Base-by-base conservation (phyloP, 1,284 basidiomycete species). In the Porogramme epimiltina region DNA sequence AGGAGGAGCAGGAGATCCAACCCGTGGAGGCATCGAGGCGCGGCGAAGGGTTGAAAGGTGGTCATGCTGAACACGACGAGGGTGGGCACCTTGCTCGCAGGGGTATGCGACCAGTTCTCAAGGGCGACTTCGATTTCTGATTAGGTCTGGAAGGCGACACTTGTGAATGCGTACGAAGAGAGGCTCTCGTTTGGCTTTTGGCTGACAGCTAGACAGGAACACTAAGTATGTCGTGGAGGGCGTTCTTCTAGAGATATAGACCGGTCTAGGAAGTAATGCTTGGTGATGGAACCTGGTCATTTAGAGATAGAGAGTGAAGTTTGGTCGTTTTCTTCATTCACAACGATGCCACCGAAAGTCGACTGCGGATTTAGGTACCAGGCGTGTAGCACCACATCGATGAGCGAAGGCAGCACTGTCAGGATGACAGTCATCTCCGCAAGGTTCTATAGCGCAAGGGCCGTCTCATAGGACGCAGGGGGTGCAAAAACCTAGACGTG, bases 1-100 rank as follows among this genome's bases (percentile, higher is more conserved):
- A 60, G n/a, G 68, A 65, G 2, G 55, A 62, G 34, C 58, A 59
- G 26, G 62, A 55, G 43, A 70, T 51, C 66, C 65, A 66, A 41
- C 52, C 52, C 3, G 62, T 54, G 41, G 60, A 60, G 39, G 55
- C 65, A 26, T 62, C 59, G 41, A 68, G 61, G n/a, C 36, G 54
- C 18, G 44, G 25, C 5, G 53, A 22, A 8, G 19, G 55, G 25
- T 13, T 62, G 60, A 47, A 52, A 59, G 28, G 57, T 58, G 19
- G 59, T 61, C 58, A 66, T 67, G n/a, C 69, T 69, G 38, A 64
- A 47, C 36, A 71, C 55, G 47, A 67, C 59, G 45, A 70, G 62
- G 49, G 59, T 54, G 1, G 64, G 64, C 52, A 65, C 64, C 45
- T 50, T 34, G 4, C 48, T 49, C 16, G 51, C 37, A 5, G 61